Evolutionary conservation across 176 grass and related monocot genomes (phyloP), one percentile per base, ranked within the genome.

Genomic region (Puya raimondii): DNA sequence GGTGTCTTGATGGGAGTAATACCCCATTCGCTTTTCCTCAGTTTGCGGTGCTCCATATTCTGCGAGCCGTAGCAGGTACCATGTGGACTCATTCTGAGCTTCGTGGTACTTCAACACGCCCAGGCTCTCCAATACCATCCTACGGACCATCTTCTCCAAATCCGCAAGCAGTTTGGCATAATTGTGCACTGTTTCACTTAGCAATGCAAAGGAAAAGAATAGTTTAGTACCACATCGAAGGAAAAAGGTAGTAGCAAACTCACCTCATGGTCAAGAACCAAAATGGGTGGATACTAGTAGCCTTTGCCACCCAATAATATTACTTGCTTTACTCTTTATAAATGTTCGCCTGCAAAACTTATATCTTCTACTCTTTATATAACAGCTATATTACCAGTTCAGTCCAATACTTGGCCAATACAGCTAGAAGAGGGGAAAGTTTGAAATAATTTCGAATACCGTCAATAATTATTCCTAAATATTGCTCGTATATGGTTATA

Each of bases 41-140:
- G 67, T 78, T 4, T 67, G 13, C 8, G 83, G 85, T 18, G 76
- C 86, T 68, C 59, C 48, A 74, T 96, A 92, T 64, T 85, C 81
- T 0, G 84, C 4, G 72, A 90, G 20, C n/a, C 86, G 81, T 74
- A 92, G 77, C 52, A 78, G 63, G 33, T 83, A 79, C 70, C 50
- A 80, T 9, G 50, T 11, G 4, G 79, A 79, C 51, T 78, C 70
- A 3, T 50, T 63, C 53, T 66, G 52, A 50, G 64, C 27, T 15
- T 80, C 76, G 47, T 81, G 78, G 71, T 88, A 53, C 18, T 77
- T 78, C 3, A 48, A 67, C 67, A 89, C 59, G 10, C 81, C 88
- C 11, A 96, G 79, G 64, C 59, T 77, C 25, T 96, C 81, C 65
- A 85, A 17, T 25, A 96, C 61, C 92, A 92, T 92, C 70, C 86